Conservation (phyloP, 768 basidiomycete genomes). For the Pleurotus salmoneostramineus region DNA sequence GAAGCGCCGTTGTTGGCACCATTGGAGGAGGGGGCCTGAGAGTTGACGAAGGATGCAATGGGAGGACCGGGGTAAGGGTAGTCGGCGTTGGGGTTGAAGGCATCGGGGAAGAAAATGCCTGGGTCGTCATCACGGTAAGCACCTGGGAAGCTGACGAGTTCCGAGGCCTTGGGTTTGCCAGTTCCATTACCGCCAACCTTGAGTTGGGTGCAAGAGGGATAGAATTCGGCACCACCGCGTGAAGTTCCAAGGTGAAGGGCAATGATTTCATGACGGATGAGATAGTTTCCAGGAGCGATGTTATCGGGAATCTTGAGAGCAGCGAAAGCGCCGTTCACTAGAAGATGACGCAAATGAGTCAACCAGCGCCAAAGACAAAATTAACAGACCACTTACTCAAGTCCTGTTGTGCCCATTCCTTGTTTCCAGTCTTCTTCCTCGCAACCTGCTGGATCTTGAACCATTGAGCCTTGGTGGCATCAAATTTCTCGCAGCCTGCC, state of each 20-base stretch:
- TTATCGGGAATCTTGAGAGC: slow-evolving; percentile 44
- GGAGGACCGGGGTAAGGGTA: slow-evolving; percentile 52
- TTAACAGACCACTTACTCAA: slow-evolving; percentile 37
- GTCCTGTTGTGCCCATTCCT: slow-evolving; percentile 47
- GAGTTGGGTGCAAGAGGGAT: slow-evolving; percentile 66
- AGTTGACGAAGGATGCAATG: slow-evolving; percentile 25
- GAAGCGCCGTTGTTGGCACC: slow-evolving; percentile 2
- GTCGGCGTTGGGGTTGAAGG: slow-evolving; percentile 23
- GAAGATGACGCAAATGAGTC: not conserved
- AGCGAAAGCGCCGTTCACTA: slow-evolving; percentile 38
- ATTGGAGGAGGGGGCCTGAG: slow-evolving; percentile 2
- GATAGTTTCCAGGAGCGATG: slow-evolving; percentile 66
- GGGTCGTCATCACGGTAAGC: slow-evolving; percentile 69
- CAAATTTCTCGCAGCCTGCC: slow-evolving; percentile 55
- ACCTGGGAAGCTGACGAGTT: slow-evolving; percentile 67
- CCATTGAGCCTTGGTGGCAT: slow-evolving; percentile 58
- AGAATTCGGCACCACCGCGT: slow-evolving; percentile 75
- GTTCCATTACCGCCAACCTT: slow-evolving; percentile 50
- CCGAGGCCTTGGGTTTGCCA: slow-evolving; percentile 38
- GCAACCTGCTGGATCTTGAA: slow-evolving; percentile 68
- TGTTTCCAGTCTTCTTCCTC: slow-evolving; percentile 26
- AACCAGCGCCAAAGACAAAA: not conserved
- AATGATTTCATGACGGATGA: slow-evolving; percentile 79
- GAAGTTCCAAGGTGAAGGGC: slow-evolving; percentile 63
- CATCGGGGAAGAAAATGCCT: slow-evolving; percentile 58